phyloP scores from a whole-genome alignment of 1,139 yeast species.

The Lodderomyces jiufengensis region DNA sequence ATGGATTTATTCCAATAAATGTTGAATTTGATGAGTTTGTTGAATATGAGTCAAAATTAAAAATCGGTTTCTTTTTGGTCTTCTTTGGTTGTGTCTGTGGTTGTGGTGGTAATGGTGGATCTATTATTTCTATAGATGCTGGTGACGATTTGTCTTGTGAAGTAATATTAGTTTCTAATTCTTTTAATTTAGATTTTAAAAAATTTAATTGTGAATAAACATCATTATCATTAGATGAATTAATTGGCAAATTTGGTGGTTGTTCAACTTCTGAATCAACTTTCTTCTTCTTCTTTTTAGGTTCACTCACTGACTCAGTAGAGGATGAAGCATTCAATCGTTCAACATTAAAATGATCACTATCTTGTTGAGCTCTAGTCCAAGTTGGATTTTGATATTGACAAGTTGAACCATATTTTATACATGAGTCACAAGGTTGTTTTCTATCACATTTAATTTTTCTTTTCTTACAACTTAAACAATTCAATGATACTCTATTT shows the following conservation, averaged over 20 bases:
- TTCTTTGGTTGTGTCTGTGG: conserved; percentile 1
- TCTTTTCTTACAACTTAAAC: conserved; percentile 38
- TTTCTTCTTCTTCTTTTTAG: neutral
- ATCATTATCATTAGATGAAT: neutral
- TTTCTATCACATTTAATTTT: conserved; percentile 37
- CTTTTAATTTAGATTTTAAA: conserved; percentile 8
- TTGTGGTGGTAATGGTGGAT: neutral
- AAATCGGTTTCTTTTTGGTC: too few relatives aligned
- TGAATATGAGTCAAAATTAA: conserved; percentile 3
- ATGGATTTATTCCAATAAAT: conserved; percentile 28
- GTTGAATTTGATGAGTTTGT: conserved; percentile 13
- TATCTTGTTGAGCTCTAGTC: conserved; percentile 10
- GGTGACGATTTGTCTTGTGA: neutral
- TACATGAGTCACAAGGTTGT: conserved; percentile 31
- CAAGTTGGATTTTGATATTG: conserved; percentile 25
- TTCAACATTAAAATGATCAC: conserved; percentile 4
- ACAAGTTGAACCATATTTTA: conserved; percentile 26
- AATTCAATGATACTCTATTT: conserved; percentile 21
- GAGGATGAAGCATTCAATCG: neutral
- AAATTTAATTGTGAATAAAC: conserved; percentile 6
- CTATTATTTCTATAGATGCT: neutral
- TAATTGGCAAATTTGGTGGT: neutral
- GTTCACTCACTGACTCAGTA: too few relatives aligned
- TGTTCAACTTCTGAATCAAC: neutral
- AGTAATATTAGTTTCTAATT: conserved; percentile 6